Base-by-base conservation (phyloP, 805 yeast genomes). In the Clavispora carvajalis region DNA sequence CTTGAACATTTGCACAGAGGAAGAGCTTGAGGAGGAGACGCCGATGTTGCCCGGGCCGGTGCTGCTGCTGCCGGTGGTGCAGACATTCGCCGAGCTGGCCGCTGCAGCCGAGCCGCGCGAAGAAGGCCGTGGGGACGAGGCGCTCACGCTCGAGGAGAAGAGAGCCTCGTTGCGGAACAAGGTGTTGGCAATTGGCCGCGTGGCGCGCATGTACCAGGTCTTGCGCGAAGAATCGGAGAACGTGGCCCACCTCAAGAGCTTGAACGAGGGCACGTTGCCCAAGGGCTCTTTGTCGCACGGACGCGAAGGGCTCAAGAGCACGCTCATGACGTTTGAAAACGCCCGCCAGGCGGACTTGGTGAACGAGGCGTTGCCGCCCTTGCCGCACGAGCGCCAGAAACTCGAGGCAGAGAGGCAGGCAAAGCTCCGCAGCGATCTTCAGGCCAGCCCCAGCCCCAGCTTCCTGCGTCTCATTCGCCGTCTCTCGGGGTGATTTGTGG, bases 131-230 rank as follows among this genome's bases (percentile, higher is more conserved):
- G 34, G 29, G 23, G 34, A 33, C n/a, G 43, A 31, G 7, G 47
- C 37, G 48, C 54, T n/a, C 63, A 59, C 55, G 5, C 57, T 62
- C 33, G 70, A 61, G 38, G 69, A 60, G 5, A 63, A 65, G 47
- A 52, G 64, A 37, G 54, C 75, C 49, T 82, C 87, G 1, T 67
- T 89, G 44, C 76, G 91, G 48, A 89, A 86, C 63, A 91, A 91
- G 71, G 85, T 93, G 38, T 65, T 91, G 53, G 98, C 98, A 11
- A 93, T 91, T 62, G 98, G 98, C n/a, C 78, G 95, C 50, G 87
- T 91, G 50, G 83, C 96, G 18, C 76, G 96, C 42, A 87, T 91
- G 95, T 90, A 85, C 64, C 83, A 81, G 47, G 83, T 90, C 7
- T 71, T 91, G 52, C 76, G 97, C 49, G 89, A 87, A 58, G 96